Evolutionary conservation across 2,329 filamentous ascomycete species (phyloP).

Genomic region (Aspergillus pseudoviridinutans): DNA sequence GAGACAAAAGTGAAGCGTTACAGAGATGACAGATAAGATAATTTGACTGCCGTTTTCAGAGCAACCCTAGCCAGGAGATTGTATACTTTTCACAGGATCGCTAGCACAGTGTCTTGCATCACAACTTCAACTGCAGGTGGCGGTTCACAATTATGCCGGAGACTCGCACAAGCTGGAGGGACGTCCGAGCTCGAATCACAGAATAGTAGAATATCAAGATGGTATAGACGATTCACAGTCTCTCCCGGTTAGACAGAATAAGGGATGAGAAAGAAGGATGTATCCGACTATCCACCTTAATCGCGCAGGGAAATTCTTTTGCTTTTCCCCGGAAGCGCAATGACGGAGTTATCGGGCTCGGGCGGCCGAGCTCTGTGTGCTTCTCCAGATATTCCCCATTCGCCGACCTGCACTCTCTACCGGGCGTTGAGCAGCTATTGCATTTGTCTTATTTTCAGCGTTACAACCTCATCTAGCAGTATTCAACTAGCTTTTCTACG

Average conservation of each 20-base stretch:
- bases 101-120: not conserved
- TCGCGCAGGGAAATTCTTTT: slow-evolving; percentile 31
- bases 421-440: not conserved
- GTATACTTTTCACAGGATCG: not conserved
- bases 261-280: slow-evolving; percentile 4
- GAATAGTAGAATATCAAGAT: not conserved
- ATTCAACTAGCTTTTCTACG: not conserved
- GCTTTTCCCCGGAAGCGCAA: slow-evolving; percentile 26
- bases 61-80: not conserved
- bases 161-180: not conserved
- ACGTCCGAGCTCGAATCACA: not conserved
- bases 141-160: slow-evolving; percentile 1
- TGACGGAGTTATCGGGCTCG: slow-evolving; percentile 36
- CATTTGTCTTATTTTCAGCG: not conserved
- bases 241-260: slow-evolving; percentile 3
- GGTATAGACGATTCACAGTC: not conserved
- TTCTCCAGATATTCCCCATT: slow-evolving; percentile 6
- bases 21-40: not conserved
- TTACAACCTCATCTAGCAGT: not conserved
- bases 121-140: slow-evolving; percentile 10
- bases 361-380: slow-evolving; percentile 22
- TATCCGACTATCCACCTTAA: not conserved
- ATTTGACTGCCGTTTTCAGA: not conserved
- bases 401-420: not conserved
- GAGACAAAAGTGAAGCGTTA: not conserved